A percentile compares a stretch with the other conserved stretches of the same genome.
Evolutionary conservation across 208 protist genomes (phyloP).

Genomic region (Balamuthia mandrillaris): DNA sequence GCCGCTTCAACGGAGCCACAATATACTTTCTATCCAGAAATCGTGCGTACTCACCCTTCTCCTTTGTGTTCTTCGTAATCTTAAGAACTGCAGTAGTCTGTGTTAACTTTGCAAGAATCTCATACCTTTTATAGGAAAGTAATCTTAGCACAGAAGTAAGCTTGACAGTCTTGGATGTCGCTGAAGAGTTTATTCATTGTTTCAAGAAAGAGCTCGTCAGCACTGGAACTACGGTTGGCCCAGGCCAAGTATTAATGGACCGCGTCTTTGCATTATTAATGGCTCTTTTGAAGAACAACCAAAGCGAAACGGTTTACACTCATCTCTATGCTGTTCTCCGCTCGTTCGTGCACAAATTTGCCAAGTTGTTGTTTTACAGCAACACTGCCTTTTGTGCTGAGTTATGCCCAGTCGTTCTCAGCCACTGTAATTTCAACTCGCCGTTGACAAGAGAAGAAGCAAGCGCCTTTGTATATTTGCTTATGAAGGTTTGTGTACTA

Average conservation of each 20-base stretch:
- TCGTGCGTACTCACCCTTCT: not conserved
- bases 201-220: not conserved
- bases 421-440: too few species aligned
- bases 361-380: conserved; percentile 23
- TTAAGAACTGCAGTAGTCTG: not conserved
- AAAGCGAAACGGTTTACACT: not conserved
- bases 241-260: too few species aligned
- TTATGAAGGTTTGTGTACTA: too few species aligned
- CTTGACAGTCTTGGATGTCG: not conserved
- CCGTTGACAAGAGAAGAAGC: too few species aligned
- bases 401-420: conserved; percentile 5
- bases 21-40: not conserved
- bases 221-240: not conserved
- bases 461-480: too few species aligned
- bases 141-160: not conserved
- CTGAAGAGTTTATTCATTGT: not conserved
- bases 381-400: conserved; percentile 2
- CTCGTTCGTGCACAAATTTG: not conserved
- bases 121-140: too few species aligned
- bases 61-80: not conserved
- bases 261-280: too few species aligned
- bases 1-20: not conserved
- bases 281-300: not conserved
- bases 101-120: too few species aligned
- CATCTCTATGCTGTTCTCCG: not conserved